Conservation (phyloP, 2,329 filamentous ascomycete genomes). For the Pestalotiopsis sp. region DNA sequence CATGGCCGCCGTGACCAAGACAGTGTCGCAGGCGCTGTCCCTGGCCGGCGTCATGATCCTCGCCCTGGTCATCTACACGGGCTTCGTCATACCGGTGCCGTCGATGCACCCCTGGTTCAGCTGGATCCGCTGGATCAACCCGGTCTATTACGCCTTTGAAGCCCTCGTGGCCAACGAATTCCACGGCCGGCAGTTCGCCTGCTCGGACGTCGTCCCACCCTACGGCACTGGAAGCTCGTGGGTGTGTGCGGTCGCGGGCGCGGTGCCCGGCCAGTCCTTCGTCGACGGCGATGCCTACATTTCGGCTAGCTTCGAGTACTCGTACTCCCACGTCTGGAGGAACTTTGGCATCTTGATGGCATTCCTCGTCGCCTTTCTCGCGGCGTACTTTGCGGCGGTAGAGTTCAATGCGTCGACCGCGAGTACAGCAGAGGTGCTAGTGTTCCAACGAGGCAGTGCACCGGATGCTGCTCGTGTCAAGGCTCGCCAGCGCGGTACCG, state of each 20-base stretch:
- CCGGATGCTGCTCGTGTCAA: slow-evolving; percentile 41
- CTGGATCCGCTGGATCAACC: slow-evolving; percentile 78
- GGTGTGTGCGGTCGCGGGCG: slow-evolving; percentile 56
- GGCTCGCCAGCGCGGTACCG: background rate
- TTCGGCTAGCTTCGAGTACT: slow-evolving; percentile 56
- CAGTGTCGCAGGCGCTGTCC: slow-evolving; percentile 60
- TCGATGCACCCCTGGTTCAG: slow-evolving; percentile 73
- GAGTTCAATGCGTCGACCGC: slow-evolving; percentile 66
- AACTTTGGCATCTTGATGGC: slow-evolving; percentile 59
- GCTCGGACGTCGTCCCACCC: slow-evolving; percentile 50
- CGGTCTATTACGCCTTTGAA: slow-evolving; percentile 75
- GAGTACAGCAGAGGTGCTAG: slow-evolving; percentile 69
- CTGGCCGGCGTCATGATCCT: slow-evolving; percentile 58
- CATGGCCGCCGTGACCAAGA: slow-evolving; percentile 71
- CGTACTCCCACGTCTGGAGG: slow-evolving; percentile 61
- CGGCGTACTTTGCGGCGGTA: slow-evolving; percentile 62
- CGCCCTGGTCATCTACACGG: slow-evolving; percentile 62
- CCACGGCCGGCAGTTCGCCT: slow-evolving; percentile 57
- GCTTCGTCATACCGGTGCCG: slow-evolving; percentile 52
- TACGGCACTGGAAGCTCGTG: slow-evolving; percentile 51
- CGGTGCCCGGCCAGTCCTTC: slow-evolving; percentile 52
- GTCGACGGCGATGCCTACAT: slow-evolving; percentile 68
- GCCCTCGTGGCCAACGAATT: slow-evolving; percentile 77
- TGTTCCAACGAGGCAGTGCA: slow-evolving; percentile 62
- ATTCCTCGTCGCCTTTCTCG: slow-evolving; percentile 61